These are phyloP conservation scores for Populus nigra DNA, from an alignment of 345 rosid genomes.

Conservation along the genomic window DNA sequence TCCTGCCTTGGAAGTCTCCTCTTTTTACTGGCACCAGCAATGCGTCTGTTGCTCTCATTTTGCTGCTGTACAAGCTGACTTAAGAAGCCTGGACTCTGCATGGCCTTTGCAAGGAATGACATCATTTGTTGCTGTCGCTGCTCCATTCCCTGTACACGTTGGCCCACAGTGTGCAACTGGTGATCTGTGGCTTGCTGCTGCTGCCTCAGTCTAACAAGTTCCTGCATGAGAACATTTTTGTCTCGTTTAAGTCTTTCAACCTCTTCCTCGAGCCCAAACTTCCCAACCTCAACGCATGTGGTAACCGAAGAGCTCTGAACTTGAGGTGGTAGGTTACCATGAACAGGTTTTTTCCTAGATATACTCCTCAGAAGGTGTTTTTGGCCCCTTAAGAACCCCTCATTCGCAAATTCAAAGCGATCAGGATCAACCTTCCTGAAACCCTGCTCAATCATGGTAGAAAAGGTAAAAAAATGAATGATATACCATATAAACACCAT, in stretches of 20 bases:
- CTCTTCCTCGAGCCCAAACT: conserved; percentile 92
- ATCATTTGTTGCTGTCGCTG: conserved; percentile 95
- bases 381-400: conserved; percentile 84
- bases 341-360: conserved; percentile 69
- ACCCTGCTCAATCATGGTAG: conserved; percentile 52
- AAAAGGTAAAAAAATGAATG: background rate
- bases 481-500: background rate
- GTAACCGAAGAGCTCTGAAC: conserved; percentile 64
- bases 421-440: conserved; percentile 93
- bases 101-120: conserved; percentile 95
- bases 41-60: conserved; percentile 64
- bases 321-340: conserved; percentile 56
- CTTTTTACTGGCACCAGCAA: conserved; percentile 29
- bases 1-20: conserved; percentile 29
- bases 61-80: conserved; percentile 94
- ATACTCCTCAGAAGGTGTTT: conserved; percentile 71
- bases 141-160: conserved; percentile 95
- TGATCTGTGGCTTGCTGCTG: conserved; percentile 86
- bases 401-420: conserved; percentile 92
- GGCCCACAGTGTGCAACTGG: conserved; percentile 78
- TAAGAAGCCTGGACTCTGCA: conserved; percentile 89
- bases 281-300: conserved; percentile 92
- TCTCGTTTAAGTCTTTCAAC: conserved; percentile 94
- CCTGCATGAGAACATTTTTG: conserved; percentile 96
- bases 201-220: conserved; percentile 83